phyloP scores from a whole-genome alignment of 495 filamentous ascomycete genomes.

The Xylaria curta region DNA sequence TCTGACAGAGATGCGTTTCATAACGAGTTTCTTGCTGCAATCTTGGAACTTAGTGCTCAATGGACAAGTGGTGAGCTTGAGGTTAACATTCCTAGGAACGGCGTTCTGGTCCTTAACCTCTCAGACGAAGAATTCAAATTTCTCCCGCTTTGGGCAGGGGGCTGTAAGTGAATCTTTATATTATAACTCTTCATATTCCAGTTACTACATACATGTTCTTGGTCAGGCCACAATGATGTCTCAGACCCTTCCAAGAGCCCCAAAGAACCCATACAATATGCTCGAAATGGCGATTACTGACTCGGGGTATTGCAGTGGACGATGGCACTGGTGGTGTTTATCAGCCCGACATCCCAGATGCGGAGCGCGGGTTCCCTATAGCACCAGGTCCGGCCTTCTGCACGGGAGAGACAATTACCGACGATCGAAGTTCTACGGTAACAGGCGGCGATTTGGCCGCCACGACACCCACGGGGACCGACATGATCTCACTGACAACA shows the following conservation, averaged over 20 bases:
- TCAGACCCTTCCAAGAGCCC: too few relatives aligned
- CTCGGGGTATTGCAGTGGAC: conserved; percentile 30
- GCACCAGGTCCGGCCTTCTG: conserved; percentile 54
- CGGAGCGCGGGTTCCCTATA: conserved; percentile 46
- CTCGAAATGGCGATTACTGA: not conserved
- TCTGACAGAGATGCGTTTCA: conserved; percentile 26
- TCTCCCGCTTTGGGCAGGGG: conserved; percentile 56
- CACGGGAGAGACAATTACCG: conserved; percentile 46
- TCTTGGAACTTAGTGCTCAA: not conserved
- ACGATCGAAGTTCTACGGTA: conserved; percentile 29
- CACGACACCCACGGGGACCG: conserved; percentile 3
- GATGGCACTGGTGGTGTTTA: conserved; percentile 56
- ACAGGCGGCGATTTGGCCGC: conserved; percentile 19
- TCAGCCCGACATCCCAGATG: conserved; percentile 44
- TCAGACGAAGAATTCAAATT: conserved; percentile 49
- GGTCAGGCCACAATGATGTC: too few relatives aligned
- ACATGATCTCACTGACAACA: conserved; percentile 30
- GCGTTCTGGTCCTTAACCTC: conserved; percentile 43
- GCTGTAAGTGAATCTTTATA: conserved; percentile 26
- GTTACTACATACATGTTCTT: not conserved
- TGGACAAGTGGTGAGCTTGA: conserved; percentile 32
- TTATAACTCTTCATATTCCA: not conserved
- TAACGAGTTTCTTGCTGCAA: conserved; percentile 6
- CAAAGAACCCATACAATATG: not conserved
- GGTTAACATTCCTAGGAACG: conserved; percentile 32